phyloP scores from a whole-genome alignment of 2,329 filamentous ascomycete genomes.

The Fusarium oligoseptatum region DNA sequence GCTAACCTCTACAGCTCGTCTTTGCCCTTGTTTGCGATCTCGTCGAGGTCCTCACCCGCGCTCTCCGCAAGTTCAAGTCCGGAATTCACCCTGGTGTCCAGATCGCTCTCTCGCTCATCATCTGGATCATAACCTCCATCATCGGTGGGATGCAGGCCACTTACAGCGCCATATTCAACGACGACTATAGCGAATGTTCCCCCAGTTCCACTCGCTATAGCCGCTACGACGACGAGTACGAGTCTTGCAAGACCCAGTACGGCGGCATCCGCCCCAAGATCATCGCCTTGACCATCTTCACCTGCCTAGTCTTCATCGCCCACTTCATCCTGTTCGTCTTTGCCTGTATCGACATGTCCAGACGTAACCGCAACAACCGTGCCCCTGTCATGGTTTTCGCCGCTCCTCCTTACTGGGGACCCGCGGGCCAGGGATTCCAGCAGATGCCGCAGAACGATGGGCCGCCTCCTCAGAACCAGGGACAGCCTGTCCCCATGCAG shows the following conservation, averaged over 20 bases:
- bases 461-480: constrained; percentile 24
- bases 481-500: constrained; percentile 41
- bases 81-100: constrained; percentile 61
- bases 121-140: constrained; percentile 54
- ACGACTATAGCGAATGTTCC: constrained; percentile 3
- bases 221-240: neutral
- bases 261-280: constrained; percentile 26
- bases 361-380: constrained; percentile 44
- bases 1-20: constrained; percentile 48
- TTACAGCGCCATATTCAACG: neutral
- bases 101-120: constrained; percentile 57
- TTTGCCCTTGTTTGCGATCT: constrained; percentile 54
- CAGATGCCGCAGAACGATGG: constrained; percentile 42
- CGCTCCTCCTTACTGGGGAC: constrained; percentile 48
- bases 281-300: constrained; percentile 41
- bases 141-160: constrained; percentile 44
- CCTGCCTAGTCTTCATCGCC: constrained; percentile 44
- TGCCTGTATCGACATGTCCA: constrained; percentile 56
- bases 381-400: constrained; percentile 44
- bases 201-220: constrained; percentile 6
- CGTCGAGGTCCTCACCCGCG: constrained; percentile 55
- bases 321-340: constrained; percentile 57
- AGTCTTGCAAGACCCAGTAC: neutral
- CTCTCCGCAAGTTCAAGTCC: constrained; percentile 47
- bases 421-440: constrained; percentile 49